Evolutionary conservation across 257 asterid genomes (phyloP), one percentile per base, ranked within the genome.

Genomic region (Solanum okadae): DNA sequence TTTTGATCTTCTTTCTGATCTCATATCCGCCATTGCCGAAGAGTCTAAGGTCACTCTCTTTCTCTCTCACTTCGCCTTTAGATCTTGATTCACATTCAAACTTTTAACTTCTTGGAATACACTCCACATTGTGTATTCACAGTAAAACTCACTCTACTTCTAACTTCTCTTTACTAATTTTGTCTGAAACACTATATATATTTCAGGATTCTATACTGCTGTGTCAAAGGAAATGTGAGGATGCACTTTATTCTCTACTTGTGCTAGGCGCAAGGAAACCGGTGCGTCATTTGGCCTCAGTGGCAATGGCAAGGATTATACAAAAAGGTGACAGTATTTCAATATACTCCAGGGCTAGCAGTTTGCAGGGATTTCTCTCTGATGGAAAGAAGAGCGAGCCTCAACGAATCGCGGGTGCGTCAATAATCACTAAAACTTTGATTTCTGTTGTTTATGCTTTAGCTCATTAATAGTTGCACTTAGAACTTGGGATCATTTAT

Each of bases 231-330:
- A 97, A 94, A 89, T 95, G 99, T 18, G 99, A 97, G 94, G 99
- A 97, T 88, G 93, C 98, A 16, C 96, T 97, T 70, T 94, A 95
- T 91, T 95, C 99, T 84, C 91, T 97, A 83, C 94, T 97, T 61
- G 97, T 95, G 86, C 95, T 97, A 29, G 99, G 99, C 89, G 98
- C 98, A 73, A 91, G 99, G 84, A 94, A 98, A 93, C 99, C 99
- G 4, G 98, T 97, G 85, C 94, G 99, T 61, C 99, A 97, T 93
- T 89, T 97, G 93, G 95, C 99, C 82, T 97, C 99, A 75, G 92
- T 94, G 91, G 99, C 99, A 83, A 95, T 96, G 99, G 95, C 98
- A n/a, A 96, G 93, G 90, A 92, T 94, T 79, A 96, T 97, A 88
- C 88, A 85, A 73, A 97, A 96, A 93, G 99, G 98, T 87, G 99